Percentiles rank a stretch among this genome's conserved stretches.
Conservation (phyloP, 768 basidiomycete species). For the Boletus eberwhitei region DNA sequence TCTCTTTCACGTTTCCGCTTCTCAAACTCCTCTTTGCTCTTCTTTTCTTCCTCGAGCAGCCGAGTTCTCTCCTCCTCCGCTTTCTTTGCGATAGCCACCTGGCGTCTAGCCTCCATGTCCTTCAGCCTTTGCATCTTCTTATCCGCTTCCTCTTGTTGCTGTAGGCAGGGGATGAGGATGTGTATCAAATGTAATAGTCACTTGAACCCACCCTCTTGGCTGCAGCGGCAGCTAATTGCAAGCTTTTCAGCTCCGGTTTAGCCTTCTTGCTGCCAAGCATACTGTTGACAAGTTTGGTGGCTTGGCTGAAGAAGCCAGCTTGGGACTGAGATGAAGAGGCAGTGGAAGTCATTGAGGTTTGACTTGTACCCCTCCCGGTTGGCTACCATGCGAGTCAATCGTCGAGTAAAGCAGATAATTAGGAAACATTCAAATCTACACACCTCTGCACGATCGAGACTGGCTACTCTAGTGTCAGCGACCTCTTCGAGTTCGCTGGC, state of each 20-base stretch:
- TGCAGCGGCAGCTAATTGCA: constrained; percentile 76
- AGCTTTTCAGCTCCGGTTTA: constrained; percentile 74
- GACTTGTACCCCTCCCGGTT: constrained; percentile 46
- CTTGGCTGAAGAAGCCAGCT: constrained; percentile 64
- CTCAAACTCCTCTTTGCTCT: constrained; percentile 69
- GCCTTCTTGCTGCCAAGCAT: constrained; percentile 71
- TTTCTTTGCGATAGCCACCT: constrained; percentile 65
- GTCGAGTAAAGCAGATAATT: not conserved
- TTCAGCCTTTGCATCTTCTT: constrained; percentile 71
- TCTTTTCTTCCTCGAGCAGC: constrained; percentile 64
- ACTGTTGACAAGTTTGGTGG: constrained; percentile 63
- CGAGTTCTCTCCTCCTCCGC: constrained; percentile 72
- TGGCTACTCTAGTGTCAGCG: constrained; percentile 36
- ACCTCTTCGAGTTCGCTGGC: constrained; percentile 39
- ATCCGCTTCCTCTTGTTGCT: constrained; percentile 90
- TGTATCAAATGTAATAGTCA: not conserved
- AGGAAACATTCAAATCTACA: constrained; percentile 10
- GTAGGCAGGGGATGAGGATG: constrained; percentile 8
- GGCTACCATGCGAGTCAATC: constrained; percentile 15
- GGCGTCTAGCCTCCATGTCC: constrained; percentile 83
- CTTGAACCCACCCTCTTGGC: constrained; percentile 76
- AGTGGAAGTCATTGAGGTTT: constrained; percentile 50
- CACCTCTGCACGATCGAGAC: constrained; percentile 43
- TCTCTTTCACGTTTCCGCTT: constrained; percentile 80
- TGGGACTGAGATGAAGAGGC: constrained; percentile 41